A percentile compares a stretch with the other conserved stretches of the same genome.
These are phyloP conservation scores for Marasmius oreades DNA, from an alignment of 1,284 basidiomycete species.

Conservation along the genomic window DNA sequence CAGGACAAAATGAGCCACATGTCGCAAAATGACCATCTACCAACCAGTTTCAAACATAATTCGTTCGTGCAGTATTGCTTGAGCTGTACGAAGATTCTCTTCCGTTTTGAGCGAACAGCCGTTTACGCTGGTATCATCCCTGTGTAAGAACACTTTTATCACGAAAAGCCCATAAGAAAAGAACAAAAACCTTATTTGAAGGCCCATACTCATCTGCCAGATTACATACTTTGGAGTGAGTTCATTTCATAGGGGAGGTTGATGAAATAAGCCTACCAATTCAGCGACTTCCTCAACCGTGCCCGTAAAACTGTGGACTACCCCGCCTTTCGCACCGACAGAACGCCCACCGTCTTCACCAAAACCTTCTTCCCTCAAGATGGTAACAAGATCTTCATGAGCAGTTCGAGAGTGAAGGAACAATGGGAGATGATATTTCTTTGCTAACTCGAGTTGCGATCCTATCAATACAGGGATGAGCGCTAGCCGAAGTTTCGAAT, in stretches of 20 bases:
- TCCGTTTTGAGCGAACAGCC: conserved; percentile 84
- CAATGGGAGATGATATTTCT: conserved; percentile 72
- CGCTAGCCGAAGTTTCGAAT: neutral
- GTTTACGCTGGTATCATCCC: conserved; percentile 52
- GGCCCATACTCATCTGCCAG: conserved; percentile 63
- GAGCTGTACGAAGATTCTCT: conserved; percentile 63
- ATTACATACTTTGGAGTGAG: neutral
- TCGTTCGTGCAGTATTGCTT: conserved; percentile 58
- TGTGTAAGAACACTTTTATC: neutral
- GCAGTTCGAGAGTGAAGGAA: conserved; percentile 85
- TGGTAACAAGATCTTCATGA: conserved; percentile 68
- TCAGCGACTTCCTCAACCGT: conserved; percentile 64
- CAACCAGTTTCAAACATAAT: conserved; percentile 81
- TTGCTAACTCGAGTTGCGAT: conserved; percentile 66
- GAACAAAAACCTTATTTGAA: conserved; percentile 51
- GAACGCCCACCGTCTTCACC: conserved; percentile 52
- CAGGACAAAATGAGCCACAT: conserved; percentile 19
- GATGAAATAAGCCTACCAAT: conserved; percentile 44
- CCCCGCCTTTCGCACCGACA: conserved; percentile 63
- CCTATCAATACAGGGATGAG: conserved; percentile 26
- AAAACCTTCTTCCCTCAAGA: conserved; percentile 66
- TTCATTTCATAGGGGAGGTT: neutral
- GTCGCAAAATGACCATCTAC: conserved; percentile 17
- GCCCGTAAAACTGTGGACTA: conserved; percentile 89
- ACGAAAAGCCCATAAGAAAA: neutral